Evolutionary conservation across 2,329 filamentous ascomycete genomes (phyloP).

Genomic region (Bretziella fagacearum): DNA sequence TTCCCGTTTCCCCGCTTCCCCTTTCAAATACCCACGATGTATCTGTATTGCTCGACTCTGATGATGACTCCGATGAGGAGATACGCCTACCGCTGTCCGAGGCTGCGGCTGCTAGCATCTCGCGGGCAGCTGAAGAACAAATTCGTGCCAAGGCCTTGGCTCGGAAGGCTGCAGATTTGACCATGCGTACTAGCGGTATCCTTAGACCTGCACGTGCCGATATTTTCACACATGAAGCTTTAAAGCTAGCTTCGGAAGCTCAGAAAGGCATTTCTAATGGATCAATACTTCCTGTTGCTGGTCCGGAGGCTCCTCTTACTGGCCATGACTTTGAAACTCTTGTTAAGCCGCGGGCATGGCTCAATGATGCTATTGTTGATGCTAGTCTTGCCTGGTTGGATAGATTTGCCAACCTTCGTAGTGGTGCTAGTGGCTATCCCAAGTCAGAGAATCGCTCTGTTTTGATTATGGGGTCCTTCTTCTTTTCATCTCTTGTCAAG

Average conservation of each 20-base stretch:
- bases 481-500: slow-evolving; percentile 38
- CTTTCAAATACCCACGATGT: not conserved
- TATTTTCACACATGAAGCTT: not conserved
- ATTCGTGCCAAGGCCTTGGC: not conserved
- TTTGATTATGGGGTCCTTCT: slow-evolving; percentile 47
- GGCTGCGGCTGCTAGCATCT: not conserved
- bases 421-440: slow-evolving; percentile 33
- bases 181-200: not conserved
- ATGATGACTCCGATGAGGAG: not conserved
- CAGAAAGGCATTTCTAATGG: not conserved
- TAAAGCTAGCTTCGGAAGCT: not conserved
- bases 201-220: not conserved
- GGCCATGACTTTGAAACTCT: slow-evolving; percentile 48
- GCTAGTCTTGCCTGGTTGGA: slow-evolving; percentile 45
- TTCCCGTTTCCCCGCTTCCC: not conserved
- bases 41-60: not conserved
- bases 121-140: not conserved
- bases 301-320: slow-evolving; percentile 17
- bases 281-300: slow-evolving; percentile 3
- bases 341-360: slow-evolving; percentile 41
- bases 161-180: not conserved
- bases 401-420: slow-evolving; percentile 37
- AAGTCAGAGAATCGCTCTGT: slow-evolving; percentile 36
- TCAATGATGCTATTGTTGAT: slow-evolving; percentile 65
- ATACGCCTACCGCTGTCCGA: not conserved